Percentiles rank a stretch among this genome's conserved stretches.
phyloP scores from a whole-genome alignment of 805 yeast species.

The Zygosaccharomyces siamensis region DNA sequence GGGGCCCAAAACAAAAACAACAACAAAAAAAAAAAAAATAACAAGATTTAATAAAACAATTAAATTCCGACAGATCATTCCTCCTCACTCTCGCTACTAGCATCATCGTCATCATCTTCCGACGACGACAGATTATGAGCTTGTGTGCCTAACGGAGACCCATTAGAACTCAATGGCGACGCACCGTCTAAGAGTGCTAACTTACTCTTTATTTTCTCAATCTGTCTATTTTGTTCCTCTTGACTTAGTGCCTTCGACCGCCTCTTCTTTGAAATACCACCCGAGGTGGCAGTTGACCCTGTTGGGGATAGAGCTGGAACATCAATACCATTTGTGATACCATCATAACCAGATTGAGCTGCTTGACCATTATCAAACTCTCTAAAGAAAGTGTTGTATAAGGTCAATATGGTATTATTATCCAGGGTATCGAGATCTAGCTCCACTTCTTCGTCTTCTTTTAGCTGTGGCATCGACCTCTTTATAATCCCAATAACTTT shows the following conservation, averaged over 20 bases:
- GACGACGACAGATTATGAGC: slow-evolving; percentile 21
- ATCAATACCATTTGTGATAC: slow-evolving; percentile 15
- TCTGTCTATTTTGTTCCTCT: slow-evolving; percentile 61
- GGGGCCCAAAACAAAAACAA: background rate
- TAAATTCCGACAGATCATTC: slow-evolving; percentile 39
- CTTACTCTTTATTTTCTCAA: slow-evolving; percentile 67
- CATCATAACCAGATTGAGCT: slow-evolving; percentile 22
- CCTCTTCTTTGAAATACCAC: slow-evolving; percentile 34
- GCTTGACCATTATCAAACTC: slow-evolving; percentile 31
- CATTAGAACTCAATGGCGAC: slow-evolving; percentile 40
- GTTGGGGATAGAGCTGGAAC: slow-evolving; percentile 26
- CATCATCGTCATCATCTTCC: slow-evolving; percentile 46
- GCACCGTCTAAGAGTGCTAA: slow-evolving; percentile 65
- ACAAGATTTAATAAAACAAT: background rate
- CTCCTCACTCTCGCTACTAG: slow-evolving; percentile 67
- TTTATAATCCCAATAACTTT: slow-evolving; percentile 81
- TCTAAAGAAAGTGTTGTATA: slow-evolving; percentile 77
- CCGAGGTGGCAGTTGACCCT: slow-evolving; percentile 15
- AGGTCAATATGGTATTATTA: slow-evolving; percentile 71
- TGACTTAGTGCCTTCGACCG: slow-evolving; percentile 57
- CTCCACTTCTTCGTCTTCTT: slow-evolving; percentile 86
- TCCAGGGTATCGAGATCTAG: slow-evolving; percentile 92
- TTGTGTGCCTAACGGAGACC: slow-evolving; percentile 32
- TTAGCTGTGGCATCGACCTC: slow-evolving; percentile 58
- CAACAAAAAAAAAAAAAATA: background rate